Percentiles rank a stretch among this genome's conserved stretches.
Evolutionary conservation across 164 flowering plant species (phyloP).

Genomic region (Vitis riparia): DNA sequence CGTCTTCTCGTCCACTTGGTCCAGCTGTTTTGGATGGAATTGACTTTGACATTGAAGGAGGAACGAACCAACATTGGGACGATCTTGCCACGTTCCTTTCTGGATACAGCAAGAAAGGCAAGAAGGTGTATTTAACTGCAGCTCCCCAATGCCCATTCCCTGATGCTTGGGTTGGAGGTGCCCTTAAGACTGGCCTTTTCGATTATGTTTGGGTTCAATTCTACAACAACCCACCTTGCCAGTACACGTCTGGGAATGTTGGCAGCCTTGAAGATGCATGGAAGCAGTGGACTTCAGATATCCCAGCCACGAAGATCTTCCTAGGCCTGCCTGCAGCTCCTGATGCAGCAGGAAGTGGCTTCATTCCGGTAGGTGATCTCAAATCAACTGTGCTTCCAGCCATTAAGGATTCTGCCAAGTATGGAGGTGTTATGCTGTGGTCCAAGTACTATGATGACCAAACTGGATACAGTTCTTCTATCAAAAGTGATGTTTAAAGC

Average conservation of each 20-base stretch:
- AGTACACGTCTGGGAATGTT: constrained; percentile 19
- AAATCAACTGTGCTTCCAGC: constrained; percentile 31
- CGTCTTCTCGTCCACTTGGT: constrained; percentile 32
- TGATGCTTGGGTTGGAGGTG: constrained; percentile 28
- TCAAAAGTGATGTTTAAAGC: constrained; percentile 32
- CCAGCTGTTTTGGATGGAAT: constrained; percentile 36
- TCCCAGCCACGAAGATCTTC: constrained; percentile 31
- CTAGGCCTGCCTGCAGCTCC: constrained; percentile 40
- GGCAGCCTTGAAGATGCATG: constrained; percentile 30
- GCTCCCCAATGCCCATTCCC: constrained; percentile 41
- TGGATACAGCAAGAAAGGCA: constrained; percentile 19
- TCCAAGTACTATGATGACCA: constrained; percentile 35
- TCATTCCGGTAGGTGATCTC: constrained; percentile 28
- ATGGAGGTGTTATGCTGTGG: constrained; percentile 50
- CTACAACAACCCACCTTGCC: constrained; percentile 42
- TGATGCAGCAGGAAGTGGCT: constrained; percentile 43
- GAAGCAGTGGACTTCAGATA: constrained; percentile 30
- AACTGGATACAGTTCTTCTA: constrained; percentile 33
- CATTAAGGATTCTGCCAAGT: constrained; percentile 32
- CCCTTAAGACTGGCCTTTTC: constrained; percentile 35
- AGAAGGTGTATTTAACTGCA: constrained; percentile 34
- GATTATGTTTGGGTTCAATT: constrained; percentile 40
- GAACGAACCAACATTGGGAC: constrained; percentile 20
- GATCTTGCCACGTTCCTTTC: constrained; percentile 28
- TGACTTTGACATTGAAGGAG: constrained; percentile 38